Base-by-base conservation (phyloP, 306 rosid genomes). In the Quercus dentata region DNA sequence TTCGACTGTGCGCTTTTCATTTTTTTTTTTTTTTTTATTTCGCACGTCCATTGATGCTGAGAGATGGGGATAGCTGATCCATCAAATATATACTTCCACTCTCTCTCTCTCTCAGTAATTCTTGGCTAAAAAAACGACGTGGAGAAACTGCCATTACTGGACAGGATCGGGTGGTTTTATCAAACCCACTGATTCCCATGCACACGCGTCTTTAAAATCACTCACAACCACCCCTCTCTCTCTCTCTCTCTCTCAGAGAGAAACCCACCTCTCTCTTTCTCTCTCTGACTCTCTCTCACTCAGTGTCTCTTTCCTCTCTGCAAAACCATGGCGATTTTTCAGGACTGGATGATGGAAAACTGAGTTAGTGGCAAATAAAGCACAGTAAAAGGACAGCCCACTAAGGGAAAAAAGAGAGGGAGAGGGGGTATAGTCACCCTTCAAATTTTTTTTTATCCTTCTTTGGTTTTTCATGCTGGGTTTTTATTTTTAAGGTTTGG, bases 181-280 rank as follows among this genome's bases (percentile, higher is more conserved):
- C 80, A 81, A 82, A 81, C 81, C 90, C 89, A 85, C 85, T 62
- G 77, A 84, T 85, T 88, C 85, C 72, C 74, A 86, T 75, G 82
- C 85, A 83, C 76, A 74, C 75, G 69, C 85, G 63, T 85, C 90
- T 89, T 74, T 81, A 79, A 76, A 84, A 78, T 55, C 76, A 75
- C 55, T 71, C 80, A 78, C 89, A 81, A 81, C 81, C 79, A 69
- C 59, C 38, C 78, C 55, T 35, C 44, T 33, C 78, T 70, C 72
- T 83, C 49, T 46, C 33, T 46, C 78, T 70, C 72, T 80, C 68
- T 27, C 28, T 0, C 28, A 38, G 10, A 38, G 44, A 21, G 11
- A 67, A 6, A 20, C 20, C 62, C 6, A 61, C n/a, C 65, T 80
- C 81, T 68, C 83, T 33, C 74, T 78, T 69, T 41, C 64, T 23